These are phyloP conservation scores for Loxodes magnus DNA, from an alignment of 73 alveolate genomes.

Conservation along the genomic window DNA sequence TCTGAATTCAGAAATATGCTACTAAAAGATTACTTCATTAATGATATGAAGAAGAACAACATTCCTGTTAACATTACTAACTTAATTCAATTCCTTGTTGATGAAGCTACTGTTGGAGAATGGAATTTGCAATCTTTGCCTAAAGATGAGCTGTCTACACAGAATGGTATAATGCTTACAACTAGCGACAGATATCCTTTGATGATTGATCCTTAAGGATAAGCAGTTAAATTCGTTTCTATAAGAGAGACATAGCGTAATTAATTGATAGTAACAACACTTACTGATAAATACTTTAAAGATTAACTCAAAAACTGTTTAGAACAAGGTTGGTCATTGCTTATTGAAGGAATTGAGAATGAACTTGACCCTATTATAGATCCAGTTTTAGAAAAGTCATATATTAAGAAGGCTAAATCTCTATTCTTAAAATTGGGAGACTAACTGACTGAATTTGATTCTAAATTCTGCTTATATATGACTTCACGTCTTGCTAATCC, in stretches of 20 bases:
- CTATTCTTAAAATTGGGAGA: conserved; percentile 92
- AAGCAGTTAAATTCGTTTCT: conserved; percentile 93
- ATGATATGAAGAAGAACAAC: conserved; percentile 73
- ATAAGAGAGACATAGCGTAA: background rate
- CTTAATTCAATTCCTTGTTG: conserved; percentile 63
- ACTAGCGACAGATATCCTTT: conserved; percentile 96
- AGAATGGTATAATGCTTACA: conserved; percentile 99
- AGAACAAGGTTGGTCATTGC: conserved; percentile 82
- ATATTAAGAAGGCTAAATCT: conserved; percentile 86
- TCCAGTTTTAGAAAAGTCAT: conserved; percentile 98
- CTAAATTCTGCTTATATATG: conserved; percentile 88
- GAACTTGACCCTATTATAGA: conserved; percentile 99
- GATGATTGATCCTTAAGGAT: conserved; percentile 99
- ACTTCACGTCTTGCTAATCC: conserved; percentile 95
- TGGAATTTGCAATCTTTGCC: conserved; percentile 99
- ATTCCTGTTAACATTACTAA: conserved; percentile 83
- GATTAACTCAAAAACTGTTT: conserved; percentile 11
- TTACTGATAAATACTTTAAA: conserved; percentile 4
- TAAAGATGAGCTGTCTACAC: conserved; percentile 95
- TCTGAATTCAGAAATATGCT: conserved; percentile 95
- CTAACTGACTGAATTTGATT: conserved; percentile 93
- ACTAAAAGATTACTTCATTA: conserved; percentile 82
- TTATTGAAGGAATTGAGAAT: conserved; percentile 98
- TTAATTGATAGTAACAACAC: background rate
- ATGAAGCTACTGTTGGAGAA: conserved; percentile 99